Evolutionary conservation across 2,329 filamentous ascomycete species (phyloP), one percentile per base, ranked within the genome.

Genomic region (Colletotrichum sp.): DNA sequence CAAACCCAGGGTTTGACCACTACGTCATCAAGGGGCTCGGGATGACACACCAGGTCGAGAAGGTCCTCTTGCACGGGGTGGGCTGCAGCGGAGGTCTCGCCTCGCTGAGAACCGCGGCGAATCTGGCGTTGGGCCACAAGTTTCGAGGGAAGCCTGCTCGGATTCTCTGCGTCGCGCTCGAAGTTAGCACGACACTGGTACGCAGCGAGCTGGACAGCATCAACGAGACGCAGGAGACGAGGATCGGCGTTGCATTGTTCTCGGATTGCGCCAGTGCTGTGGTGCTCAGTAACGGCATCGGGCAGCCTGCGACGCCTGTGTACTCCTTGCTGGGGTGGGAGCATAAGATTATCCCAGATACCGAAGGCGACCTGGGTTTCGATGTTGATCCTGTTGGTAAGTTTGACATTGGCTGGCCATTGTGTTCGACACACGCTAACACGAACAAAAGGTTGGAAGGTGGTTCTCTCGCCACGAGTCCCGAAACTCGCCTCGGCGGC

Each of bases 191-290:
- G 18, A 88, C 89, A 2, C 84, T 94, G 80, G 90, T 92, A 8
- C 87, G 92, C 57, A 93, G 91, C 79, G 93, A 95, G 82, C 84
- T 95, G 63, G 89, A 94, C 77, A 92, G 90, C 81, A 89, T 93
- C 81, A 80, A 92, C 76, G 86, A 90, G 78, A 79, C 87, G 18
- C 90, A 93, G 78, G 87, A 93, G 76, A 90, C 92, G 13, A 87
- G 92, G 36, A 93, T 95, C 79, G 93, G 92, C 3, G 87, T 91
- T 2, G 90, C 90, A 16, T 84, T 95, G 4, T 95, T 95, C 81
- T 94, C 92, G 24, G 93, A 95, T 82, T 94, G 92, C 78, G 93
- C 91, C n/a, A 92, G 92, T 72, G 91, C 93, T 0, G 83, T 91
- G 32, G 86, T 95, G 2, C 80, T 95, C 39, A 92, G 91, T 80